Base-by-base conservation (phyloP, 192 early-diverging fungal genomes). In the Powellomyces hirtus region DNA sequence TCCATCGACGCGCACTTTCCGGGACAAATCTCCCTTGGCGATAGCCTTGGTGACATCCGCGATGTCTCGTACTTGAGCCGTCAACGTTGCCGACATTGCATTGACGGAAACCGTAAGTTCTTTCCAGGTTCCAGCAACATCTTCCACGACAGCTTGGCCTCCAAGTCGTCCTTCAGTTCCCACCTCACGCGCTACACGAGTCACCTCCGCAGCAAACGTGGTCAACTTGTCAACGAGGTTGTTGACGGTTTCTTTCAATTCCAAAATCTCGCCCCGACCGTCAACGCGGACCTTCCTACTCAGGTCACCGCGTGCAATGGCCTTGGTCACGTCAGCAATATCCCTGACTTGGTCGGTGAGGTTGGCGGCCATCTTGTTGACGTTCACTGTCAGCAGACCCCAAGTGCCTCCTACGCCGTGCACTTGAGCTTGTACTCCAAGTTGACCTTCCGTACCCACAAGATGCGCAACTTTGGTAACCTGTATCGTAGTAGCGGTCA, bases 111-210 rank as follows among this genome's bases (percentile, higher is more conserved):
- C 86, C 33, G 86, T 88, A 30, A 88, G 62, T 36, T 85, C 78
- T 45, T 85, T 81, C 89, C 89, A 90, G 0, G 81, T 86, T 79
- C 89, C 44, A 73, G 31, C 70, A 14, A 72, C 70, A 58, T 72
- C 70, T 45, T 72, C 73, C 13, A 88, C 82, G 8, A 83, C 66
- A 35, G 84, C 88, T 65, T 91, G 89, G 0, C 86, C 86, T 58
- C 90, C 91, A 1, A 93, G 78, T 33, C 85, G 83, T 7, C 91
- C 90, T 69, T 91, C 87, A 31, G 86, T 81, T 5, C 86, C 89
- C 4, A 86, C 86, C 55, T 90, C 86, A 2, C 81, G 83, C 20
- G 89, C 86, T 4, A 91, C 89, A 61, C 86, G 77, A 36, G 82
- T 90, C 11, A 90, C 80, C 66, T 90, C 89, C 0, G 78, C 73